Evolutionary conservation across 768 basidiomycete species (phyloP), one percentile per base, ranked within the genome.

Genomic region (Leucocoprinus birnbaumii): DNA sequence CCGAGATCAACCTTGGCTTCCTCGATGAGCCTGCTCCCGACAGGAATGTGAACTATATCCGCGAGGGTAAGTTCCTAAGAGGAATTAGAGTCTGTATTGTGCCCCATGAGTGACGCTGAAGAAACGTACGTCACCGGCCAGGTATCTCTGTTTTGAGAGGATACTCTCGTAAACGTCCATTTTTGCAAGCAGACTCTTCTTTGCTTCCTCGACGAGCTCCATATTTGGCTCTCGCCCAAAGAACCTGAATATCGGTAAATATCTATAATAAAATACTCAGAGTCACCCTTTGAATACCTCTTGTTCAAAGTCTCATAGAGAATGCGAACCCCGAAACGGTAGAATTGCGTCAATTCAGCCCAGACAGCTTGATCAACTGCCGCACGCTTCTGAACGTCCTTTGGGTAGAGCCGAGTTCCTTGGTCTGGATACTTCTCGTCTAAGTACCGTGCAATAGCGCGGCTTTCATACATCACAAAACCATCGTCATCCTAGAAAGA

Each of bases 141-240:
- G 62, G 63, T 81, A 85, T 59, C 73, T 76, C 55, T 79, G 76
- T 64, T 81, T 84, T 24, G 72, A 64, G 27, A 88, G 71, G 53
- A 86, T 80, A 9, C 58, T 55, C 35, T 87, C 84, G 65, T 86
- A 86, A 1, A 66, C 81, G 26, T 77, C 73, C 16, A 82, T 67
- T 53, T 71, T 74, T 1, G 54, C 62, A 34, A 69, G 66, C 9
- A 77, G 66, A 22, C 58, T 56, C 18, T 41, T 27, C 11, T 61
- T 57, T 26, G 62, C 58, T 13, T 51, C 56, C 53, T 64, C 60
- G 26, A 59, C 65, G 37, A 51, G 59, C 0, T 46, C 68, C 51
- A 66, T 58, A 65, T 75, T 70, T 16, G 72, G 48, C 41, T 49
- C 19, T 49, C 45, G 25, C 46, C 45, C 24, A 3, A 24, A 4